Evolutionary conservation across 1,284 basidiomycete genomes (phyloP).

Genomic region (Filobasidium uniguttulatum): DNA sequence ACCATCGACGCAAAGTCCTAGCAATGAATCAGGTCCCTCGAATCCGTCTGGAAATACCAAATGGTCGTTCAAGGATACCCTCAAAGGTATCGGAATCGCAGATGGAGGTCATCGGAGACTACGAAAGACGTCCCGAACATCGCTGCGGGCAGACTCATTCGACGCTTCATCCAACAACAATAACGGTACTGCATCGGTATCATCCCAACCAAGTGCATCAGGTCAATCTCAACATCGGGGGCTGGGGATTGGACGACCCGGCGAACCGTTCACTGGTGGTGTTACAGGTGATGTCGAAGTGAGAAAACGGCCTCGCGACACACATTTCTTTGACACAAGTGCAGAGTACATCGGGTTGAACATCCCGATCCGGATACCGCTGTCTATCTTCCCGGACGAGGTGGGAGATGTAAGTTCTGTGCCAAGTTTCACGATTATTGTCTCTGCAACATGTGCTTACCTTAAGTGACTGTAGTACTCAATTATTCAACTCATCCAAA

Average conservation of each 20-base stretch:
- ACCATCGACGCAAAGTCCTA: too few relatives aligned
- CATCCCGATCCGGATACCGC: constrained; percentile 71
- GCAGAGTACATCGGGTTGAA: constrained; percentile 63
- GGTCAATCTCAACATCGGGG: background rate
- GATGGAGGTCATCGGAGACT: background rate
- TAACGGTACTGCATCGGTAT: background rate
- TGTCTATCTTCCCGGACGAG: constrained; percentile 77
- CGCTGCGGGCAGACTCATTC: background rate
- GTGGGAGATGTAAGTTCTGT: constrained; percentile 69
- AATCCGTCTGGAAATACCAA: too few relatives aligned
- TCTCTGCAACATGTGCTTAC: too few relatives aligned
- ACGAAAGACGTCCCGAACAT: constrained; percentile 22
- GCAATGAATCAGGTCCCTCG: too few relatives aligned
- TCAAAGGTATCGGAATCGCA: background rate
- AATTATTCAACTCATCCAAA: constrained; percentile 73
- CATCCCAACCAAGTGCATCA: too few relatives aligned
- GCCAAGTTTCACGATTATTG: background rate
- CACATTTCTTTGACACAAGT: constrained; percentile 78
- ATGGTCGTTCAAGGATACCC: background rate
- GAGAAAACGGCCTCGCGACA: constrained; percentile 51
- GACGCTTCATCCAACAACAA: background rate
- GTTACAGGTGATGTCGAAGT: background rate
- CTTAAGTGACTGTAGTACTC: constrained; percentile 71
- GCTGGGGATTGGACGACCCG: background rate
- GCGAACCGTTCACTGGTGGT: too few relatives aligned